Conservation (phyloP, 2,329 filamentous ascomycete genomes). For the Mollisia scopiformis region DNA sequence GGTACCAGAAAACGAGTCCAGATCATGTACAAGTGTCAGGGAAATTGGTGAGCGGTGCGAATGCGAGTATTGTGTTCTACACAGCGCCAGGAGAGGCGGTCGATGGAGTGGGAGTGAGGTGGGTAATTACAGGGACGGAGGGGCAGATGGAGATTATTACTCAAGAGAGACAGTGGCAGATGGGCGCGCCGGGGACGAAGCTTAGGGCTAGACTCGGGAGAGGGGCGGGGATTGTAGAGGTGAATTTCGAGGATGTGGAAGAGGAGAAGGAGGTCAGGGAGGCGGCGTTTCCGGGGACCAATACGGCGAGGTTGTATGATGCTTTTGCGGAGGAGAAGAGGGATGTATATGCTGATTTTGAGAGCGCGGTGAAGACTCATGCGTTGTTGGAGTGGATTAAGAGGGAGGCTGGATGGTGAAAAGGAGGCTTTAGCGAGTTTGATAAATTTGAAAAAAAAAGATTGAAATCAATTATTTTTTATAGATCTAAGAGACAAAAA, state of each 20-base stretch:
- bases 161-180: constrained; percentile 17
- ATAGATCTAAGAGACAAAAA: too few relatives aligned
- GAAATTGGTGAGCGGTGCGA: constrained; percentile 34
- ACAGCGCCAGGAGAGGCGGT: constrained; percentile 21
- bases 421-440: not conserved
- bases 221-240: not conserved
- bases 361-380: constrained; percentile 16
- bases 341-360: constrained; percentile 14
- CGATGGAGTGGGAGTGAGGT: constrained; percentile 34
- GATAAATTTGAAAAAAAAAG: too few relatives aligned
- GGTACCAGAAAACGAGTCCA: constrained; percentile 34
- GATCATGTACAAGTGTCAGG: constrained; percentile 42
- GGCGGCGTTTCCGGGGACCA: not conserved
- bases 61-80: constrained; percentile 36
- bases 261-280: not conserved
- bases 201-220: not conserved
- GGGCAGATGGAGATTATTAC: constrained; percentile 39
- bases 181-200: not conserved
- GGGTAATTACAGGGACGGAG: constrained; percentile 42
- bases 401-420: not conserved
- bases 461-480: too few relatives aligned
- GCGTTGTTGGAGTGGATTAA: constrained; percentile 18
- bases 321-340: constrained; percentile 14
- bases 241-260: constrained; percentile 5
- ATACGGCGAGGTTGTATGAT: constrained; percentile 20